Evolutionary conservation across 345 rosid species (phyloP).

Genomic region (Brassica incana): DNA sequence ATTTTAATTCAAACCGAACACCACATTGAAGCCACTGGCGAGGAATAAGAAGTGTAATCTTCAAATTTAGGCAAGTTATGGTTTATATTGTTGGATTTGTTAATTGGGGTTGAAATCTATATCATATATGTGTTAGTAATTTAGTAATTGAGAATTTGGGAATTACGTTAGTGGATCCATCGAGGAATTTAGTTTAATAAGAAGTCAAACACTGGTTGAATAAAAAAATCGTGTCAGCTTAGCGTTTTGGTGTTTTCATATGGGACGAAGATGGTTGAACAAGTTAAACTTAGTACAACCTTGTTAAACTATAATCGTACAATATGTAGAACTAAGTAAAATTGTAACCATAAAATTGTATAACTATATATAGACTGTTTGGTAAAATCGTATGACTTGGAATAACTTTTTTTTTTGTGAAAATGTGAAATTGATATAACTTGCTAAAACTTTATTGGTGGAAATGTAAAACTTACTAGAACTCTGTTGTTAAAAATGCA

Average conservation of each 20-base stretch:
- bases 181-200: neutral
- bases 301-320: neutral
- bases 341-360: neutral
- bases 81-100: too few species aligned
- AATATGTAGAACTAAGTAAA: neutral
- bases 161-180: neutral
- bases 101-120: too few species aligned
- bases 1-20: too few species aligned
- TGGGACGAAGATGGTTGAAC: neutral
- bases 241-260: neutral
- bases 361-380: neutral
- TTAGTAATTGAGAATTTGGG: neutral
- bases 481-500: neutral
- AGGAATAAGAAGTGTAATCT: too few species aligned
- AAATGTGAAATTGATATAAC: neutral
- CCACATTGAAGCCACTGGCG: too few species aligned
- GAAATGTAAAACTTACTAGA: neutral
- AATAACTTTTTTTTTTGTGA: neutral
- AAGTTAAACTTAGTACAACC: neutral
- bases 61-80: too few species aligned
- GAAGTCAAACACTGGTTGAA: neutral
- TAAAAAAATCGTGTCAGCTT: too few species aligned
- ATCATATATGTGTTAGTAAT: neutral
- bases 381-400: neutral
- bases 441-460: neutral